Percentiles rank a stretch among this genome's conserved stretches.
Evolutionary conservation across 2,329 filamentous ascomycete species (phyloP).

Genomic region (Raffaelea arxii): DNA sequence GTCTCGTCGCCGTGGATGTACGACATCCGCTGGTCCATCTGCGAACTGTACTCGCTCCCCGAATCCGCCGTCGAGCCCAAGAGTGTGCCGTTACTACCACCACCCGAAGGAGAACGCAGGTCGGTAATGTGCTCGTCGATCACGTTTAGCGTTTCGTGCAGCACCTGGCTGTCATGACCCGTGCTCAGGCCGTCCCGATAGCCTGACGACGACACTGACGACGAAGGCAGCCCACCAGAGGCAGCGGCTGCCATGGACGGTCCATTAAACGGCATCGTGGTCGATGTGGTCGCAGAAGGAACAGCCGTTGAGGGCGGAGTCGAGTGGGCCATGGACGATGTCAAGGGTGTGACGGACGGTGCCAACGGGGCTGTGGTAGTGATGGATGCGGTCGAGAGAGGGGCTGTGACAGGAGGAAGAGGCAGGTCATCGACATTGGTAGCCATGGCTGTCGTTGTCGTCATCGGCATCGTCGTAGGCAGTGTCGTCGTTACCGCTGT

Average conservation of each 20-base stretch:
- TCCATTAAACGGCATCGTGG: constrained; percentile 14
- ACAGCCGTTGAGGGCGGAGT: background rate
- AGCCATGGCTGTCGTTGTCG: no score
- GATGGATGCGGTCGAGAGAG: no score
- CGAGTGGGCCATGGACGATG: no score
- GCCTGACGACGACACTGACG: no score
- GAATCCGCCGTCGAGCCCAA: constrained; percentile 58
- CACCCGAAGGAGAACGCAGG: constrained; percentile 46
- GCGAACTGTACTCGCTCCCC: constrained; percentile 81
- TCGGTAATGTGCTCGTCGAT: constrained; percentile 97
- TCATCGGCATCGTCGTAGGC: no score
- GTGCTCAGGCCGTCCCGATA: constrained; percentile 23
- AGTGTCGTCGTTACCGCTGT: no score
- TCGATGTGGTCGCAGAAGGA: constrained; percentile 12
- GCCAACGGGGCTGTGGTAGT: no score
- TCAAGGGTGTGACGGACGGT: no score
- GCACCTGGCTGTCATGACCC: constrained; percentile 61
- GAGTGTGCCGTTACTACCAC: constrained; percentile 39
- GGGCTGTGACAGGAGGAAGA: no score
- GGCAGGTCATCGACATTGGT: no score
- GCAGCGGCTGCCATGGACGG: constrained; percentile 11
- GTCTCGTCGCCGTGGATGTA: constrained; percentile 94
- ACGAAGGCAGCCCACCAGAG: no score
- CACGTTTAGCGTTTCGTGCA: constrained; percentile 90
- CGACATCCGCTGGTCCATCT: constrained; percentile 66